Conservation (phyloP, 2,329 filamentous ascomycete genomes). For the Alternaria sp. region DNA sequence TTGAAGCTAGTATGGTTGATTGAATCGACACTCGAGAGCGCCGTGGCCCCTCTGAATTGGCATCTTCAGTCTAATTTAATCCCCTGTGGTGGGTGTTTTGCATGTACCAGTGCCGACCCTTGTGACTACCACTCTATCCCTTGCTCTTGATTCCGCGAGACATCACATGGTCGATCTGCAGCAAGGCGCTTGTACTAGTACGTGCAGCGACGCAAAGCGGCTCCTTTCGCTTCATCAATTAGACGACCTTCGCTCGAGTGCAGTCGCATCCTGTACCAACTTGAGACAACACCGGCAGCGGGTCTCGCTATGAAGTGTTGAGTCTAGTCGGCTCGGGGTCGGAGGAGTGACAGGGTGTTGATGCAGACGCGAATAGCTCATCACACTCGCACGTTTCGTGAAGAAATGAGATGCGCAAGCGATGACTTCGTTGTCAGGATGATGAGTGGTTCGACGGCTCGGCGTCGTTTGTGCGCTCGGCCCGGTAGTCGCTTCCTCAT, state of each 20-base stretch:
- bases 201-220: conserved; percentile 41
- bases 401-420: conserved; percentile 22
- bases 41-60: conserved; percentile 9
- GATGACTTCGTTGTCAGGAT: conserved; percentile 12
- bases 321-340: conserved; percentile 13
- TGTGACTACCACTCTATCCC: conserved; percentile 11
- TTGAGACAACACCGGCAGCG: conserved; percentile 1
- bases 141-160: conserved; percentile 18
- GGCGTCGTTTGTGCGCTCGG: conserved; percentile 25
- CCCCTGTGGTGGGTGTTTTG: conserved; percentile 26
- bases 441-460: conserved; percentile 22
- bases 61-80: conserved; percentile 29
- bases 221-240: conserved; percentile 24
- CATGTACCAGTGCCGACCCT: conserved; percentile 24
- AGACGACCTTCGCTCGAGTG: background rate
- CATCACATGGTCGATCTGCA: conserved; percentile 28
- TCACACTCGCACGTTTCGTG: conserved; percentile 25
- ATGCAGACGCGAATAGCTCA: conserved; percentile 24
- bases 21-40: conserved; percentile 12
- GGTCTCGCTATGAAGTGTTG: conserved; percentile 1
- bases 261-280: background rate
- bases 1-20: background rate
- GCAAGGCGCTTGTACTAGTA: conserved; percentile 32
- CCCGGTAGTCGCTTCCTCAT: conserved; percentile 27
- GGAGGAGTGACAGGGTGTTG: conserved; percentile 17